These are phyloP conservation scores for Penicillium coprophilum DNA, from an alignment of 495 filamentous ascomycete species.

Conservation along the genomic window DNA sequence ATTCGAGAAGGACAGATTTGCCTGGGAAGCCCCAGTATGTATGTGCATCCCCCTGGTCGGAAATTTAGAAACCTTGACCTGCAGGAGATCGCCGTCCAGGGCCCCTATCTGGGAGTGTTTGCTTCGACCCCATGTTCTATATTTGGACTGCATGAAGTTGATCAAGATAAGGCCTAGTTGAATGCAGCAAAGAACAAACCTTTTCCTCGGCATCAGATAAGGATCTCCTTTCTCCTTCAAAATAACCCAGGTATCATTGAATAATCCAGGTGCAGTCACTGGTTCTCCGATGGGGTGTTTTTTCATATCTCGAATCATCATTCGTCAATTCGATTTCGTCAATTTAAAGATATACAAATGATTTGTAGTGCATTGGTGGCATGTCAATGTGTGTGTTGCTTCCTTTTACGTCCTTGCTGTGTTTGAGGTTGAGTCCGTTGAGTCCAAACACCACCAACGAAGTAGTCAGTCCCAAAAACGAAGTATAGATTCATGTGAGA, in stretches of 20 bases:
- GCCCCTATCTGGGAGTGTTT: constrained; percentile 10
- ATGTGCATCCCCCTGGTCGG: background rate
- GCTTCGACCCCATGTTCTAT: constrained; percentile 21
- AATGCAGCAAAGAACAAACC: constrained; percentile 18
- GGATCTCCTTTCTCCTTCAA: background rate
- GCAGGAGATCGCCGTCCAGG: constrained; percentile 20
- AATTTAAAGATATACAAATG: background rate
- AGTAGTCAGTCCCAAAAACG: background rate
- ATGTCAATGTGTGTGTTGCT: background rate
- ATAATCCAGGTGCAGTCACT: background rate
- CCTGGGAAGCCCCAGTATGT: background rate
- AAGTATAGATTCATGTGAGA: background rate
- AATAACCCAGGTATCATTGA: background rate
- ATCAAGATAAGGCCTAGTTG: constrained; percentile 11
- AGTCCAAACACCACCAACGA: background rate
- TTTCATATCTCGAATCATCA: background rate
- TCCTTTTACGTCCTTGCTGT: background rate
- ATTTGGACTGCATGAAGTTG: constrained; percentile 17
- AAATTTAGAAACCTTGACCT: constrained; percentile 12
- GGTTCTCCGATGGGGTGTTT: background rate
- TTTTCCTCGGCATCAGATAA: background rate
- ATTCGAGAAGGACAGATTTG: constrained; percentile 25
- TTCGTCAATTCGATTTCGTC: background rate
- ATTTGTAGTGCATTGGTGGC: background rate
- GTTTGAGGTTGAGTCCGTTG: background rate